Evolutionary conservation across 2,329 filamentous ascomycete species (phyloP), one percentile per base, ranked within the genome.

Genomic region (Hypoxylon sp.): DNA sequence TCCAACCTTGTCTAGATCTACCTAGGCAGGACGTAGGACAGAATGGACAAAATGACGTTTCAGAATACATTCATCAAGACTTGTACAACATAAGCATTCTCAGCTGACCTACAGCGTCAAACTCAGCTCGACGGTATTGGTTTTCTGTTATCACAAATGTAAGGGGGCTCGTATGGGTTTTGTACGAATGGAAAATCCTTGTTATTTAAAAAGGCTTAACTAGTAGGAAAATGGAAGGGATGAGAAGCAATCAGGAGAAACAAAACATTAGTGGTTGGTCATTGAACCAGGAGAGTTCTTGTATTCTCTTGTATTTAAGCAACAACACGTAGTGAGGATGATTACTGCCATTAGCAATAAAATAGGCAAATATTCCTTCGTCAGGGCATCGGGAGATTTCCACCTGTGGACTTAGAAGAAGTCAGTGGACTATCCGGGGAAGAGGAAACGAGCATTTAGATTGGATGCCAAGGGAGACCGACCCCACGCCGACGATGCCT

Each of bases 401-500:
- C 13, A 45, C 23, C 13, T 31, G 9, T 40, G 29, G 15, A 29
- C 31, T n/a, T n/a, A n/a, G n/a, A n/a, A n/a, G n/a, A 35, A 30
- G 42, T 46, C 42, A 17, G 32, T 31, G 40, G 41, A 25, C n/a
- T n/a, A n/a, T n/a, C n/a, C n/a, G n/a, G n/a, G n/a, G n/a, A n/a
- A n/a, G n/a, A n/a, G n/a, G n/a, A n/a, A n/a, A n/a, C n/a, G n/a
- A n/a, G n/a, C n/a, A 43, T 13, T 41, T 34, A 31, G 44, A 38
- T 29, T 47, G 31, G 44, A 43, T 31, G 51, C 54, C 42, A 51
- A 60, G 49, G 23, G n/a, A 15, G 16, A 9, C 15, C 16, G 43
- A 48, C 48, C 51, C 54, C 51, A 57, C 35, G 46, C 23, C 47
- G 35, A 42, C 42, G 31, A 57, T 51, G 53, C 49, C 21, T 52